These are phyloP conservation scores for Colletotrichum limetticola DNA, from an alignment of 2,329 filamentous ascomycete species.

Conservation along the genomic window DNA sequence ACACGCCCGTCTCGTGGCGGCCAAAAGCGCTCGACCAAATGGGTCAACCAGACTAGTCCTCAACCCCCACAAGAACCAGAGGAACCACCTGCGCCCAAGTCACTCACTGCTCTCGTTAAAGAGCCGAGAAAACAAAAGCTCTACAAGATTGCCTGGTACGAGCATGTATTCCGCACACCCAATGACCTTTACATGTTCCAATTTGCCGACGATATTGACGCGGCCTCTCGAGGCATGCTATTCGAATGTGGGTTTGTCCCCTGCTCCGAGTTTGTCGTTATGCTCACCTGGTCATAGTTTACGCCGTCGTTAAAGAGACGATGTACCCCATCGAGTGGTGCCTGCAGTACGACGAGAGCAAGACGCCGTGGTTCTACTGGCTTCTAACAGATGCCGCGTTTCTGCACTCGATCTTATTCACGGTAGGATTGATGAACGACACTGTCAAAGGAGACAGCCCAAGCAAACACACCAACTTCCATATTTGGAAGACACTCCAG, in stretches of 20 bases:
- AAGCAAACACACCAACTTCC: conserved; percentile 20
- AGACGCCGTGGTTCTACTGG: conserved; percentile 42
- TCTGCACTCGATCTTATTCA: conserved; percentile 40
- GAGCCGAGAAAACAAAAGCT: not conserved
- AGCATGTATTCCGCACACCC: not conserved
- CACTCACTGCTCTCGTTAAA: not conserved
- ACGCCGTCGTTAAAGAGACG: conserved; percentile 31
- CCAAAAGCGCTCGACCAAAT: not conserved
- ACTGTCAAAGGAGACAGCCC: not conserved
- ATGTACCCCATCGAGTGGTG: conserved; percentile 45
- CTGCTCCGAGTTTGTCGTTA: too few species aligned
- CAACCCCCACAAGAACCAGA: too few species aligned
- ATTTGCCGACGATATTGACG: conserved; percentile 31
- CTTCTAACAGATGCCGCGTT: conserved; percentile 41
- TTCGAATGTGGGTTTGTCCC: conserved; percentile 17
- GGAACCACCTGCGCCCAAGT: not conserved
- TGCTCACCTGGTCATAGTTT: conserved; percentile 10
- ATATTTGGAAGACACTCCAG: conserved; percentile 14
- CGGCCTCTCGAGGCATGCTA: conserved; percentile 4
- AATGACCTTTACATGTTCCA: conserved; percentile 42
- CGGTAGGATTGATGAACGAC: conserved; percentile 38
- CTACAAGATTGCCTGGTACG: not conserved
- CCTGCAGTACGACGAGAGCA: conserved; percentile 37
- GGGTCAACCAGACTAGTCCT: not conserved
- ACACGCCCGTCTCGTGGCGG: not conserved